Evolutionary conservation across 2,329 filamentous ascomycete genomes (phyloP), one percentile per base, ranked within the genome.

Genomic region (Blastomyces parvus): DNA sequence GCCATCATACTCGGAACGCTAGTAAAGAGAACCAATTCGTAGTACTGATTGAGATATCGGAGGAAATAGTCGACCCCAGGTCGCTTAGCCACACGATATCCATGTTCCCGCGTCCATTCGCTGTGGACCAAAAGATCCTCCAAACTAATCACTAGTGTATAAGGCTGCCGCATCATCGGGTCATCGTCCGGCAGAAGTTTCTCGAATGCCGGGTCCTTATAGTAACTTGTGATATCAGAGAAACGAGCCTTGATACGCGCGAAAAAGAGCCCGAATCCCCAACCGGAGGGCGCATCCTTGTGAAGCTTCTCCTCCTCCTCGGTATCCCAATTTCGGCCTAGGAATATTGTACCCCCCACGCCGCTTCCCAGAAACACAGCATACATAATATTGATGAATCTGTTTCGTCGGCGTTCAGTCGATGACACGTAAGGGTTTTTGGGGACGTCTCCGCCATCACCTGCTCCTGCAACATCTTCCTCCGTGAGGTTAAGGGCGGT

Each of bases 11-110:
- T 90, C 0, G 93, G 91, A 57, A 94, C 88, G 48, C 85, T 90
- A 40, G 94, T 99, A 80, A 97, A 99, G 67, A 99, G 86, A 61
- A 97, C 94, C 62, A 99, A 82, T 77, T 99, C 94, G 74, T 97
- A 99, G 82, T 99, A 97, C 76, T 97, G 92, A 77, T 90, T 93
- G 59, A 99, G 84, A 76, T 99, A 99, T 72, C 90, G 90, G 67
- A 99, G 80, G 80, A 99, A 99, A 80, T 99, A 99, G 79, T 99
- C 94, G 66, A 95, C 85, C 56, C 94, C 94, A 44, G 94, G 94
- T 59, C 94, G 86, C 81, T 99, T 99, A 36, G 94, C 94, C 66
- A 95, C 84, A 69, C 93, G 86, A 91, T 94, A 99, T 64, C 94
- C 94, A 73, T 97, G 89, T 74, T 97, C 90, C 63, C 93, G 86